Percentiles rank a stretch among this genome's conserved stretches.
phyloP scores from a whole-genome alignment of 257 asterid species.

The Solanum rostratum region DNA sequence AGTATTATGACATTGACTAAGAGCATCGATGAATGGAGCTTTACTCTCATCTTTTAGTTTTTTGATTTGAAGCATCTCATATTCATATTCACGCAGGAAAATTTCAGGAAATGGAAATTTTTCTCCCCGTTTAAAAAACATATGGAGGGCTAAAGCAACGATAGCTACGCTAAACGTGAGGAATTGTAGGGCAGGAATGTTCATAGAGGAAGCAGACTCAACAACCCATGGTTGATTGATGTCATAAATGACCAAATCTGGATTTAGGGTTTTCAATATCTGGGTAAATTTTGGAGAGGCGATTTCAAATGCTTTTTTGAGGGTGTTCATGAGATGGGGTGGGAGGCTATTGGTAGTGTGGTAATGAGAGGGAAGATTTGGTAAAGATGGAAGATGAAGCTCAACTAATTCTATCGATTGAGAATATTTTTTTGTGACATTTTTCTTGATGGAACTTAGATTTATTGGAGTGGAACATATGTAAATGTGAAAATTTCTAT shows the following conservation, averaged over 20 bases:
- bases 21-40: not conserved
- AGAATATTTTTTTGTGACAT: conserved; percentile 5
- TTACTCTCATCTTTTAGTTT: not conserved
- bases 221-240: conserved; percentile 46
- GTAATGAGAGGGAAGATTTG: conserved; percentile 19
- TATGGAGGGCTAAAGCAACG: conserved; percentile 14
- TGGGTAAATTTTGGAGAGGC: conserved; percentile 12
- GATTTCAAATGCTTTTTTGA: conserved; percentile 21
- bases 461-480: conserved; percentile 40
- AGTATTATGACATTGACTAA: not conserved
- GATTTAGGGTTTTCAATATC: conserved; percentile 10
- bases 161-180: conserved; percentile 21
- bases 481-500: conserved; percentile 15
- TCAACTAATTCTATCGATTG: conserved; percentile 16
- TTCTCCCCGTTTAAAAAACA: not conserved
- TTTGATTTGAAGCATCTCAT: not conserved
- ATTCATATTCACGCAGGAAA: not conserved
- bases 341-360: conserved; percentile 60
- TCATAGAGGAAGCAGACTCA: not conserved
- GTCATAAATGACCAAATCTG: conserved; percentile 31
- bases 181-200: conserved; percentile 30
- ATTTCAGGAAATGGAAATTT: conserved; percentile 12
- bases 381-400: conserved; percentile 21
- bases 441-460: conserved; percentile 24
- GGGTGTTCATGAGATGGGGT: conserved; percentile 19